Conservation (phyloP, 805 yeast genomes). For the Wickerhamomyces bovis region DNA sequence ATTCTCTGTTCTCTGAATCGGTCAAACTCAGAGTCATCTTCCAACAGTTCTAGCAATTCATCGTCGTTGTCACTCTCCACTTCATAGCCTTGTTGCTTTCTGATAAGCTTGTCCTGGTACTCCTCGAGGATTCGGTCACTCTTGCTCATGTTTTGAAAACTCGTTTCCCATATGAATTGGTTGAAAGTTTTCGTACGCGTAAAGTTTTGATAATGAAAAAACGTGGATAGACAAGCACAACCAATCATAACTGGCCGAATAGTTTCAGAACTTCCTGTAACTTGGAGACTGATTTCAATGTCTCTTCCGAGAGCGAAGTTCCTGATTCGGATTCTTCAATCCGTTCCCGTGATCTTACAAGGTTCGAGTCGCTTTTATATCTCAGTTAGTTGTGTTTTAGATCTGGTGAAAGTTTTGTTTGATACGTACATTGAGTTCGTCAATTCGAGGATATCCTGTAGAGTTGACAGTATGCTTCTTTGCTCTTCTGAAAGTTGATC, state of each 20-base stretch:
- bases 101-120: constrained; percentile 36
- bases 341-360: background rate
- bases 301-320: background rate
- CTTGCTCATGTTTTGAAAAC: constrained; percentile 7
- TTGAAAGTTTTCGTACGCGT: background rate
- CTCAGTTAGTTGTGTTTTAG: background rate
- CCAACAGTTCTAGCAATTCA: constrained; percentile 42
- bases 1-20: constrained; percentile 60
- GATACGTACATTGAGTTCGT: constrained; percentile 7
- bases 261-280: constrained; percentile 4
- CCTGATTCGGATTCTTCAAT: background rate
- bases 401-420: background rate
- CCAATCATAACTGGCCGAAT: constrained; percentile 1
- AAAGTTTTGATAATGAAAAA: background rate
- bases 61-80: constrained; percentile 30
- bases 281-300: constrained; percentile 1
- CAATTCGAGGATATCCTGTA: constrained; percentile 4
- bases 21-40: constrained; percentile 41
- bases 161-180: no score
- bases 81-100: constrained; percentile 16
- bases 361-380: constrained; percentile 5
- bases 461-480: background rate
- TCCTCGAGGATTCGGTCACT: constrained; percentile 26
- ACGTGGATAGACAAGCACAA: no score
- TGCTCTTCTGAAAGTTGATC: background rate